Base-by-base conservation (phyloP, 1,284 basidiomycete species). In the Cryptococcus sp. region DNA sequence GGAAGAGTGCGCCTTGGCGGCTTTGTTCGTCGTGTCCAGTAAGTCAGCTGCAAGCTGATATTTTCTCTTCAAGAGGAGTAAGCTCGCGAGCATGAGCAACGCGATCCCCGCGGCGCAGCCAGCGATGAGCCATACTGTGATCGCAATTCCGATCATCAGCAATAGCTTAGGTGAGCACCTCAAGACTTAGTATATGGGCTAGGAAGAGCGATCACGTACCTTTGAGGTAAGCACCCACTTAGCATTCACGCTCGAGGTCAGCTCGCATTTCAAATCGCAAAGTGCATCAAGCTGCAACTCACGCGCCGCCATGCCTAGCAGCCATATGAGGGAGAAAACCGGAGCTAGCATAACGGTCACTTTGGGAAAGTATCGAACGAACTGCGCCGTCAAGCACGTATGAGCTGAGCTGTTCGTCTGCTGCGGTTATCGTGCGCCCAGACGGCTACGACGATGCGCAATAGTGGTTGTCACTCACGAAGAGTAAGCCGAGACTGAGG, bases 1-100 rank as follows among this genome's bases (percentile, higher is more conserved):
- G 10, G 59, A 61, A 50, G 47, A 54, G 42, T 61, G 59, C 10
- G 22, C 50, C 22, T 50, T 47, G 13, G 59, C 59, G 7, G 54
- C 59, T 16, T 48, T 50, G 23, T 61, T 61, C 4, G 55, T 54
- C 5, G 59, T 61, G 15, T 49, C 54, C 16, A 61, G 40, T 13
- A 61, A 27, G 19, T 54, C 54, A 22, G 50, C 23, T 1, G 59
- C 54, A 42, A 61, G 55, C 1, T 22, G 16, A 20, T 49, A 53
- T 39, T 48, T 25, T 11, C 42, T 19, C 23, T 41, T 60, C 38
- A 52, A 20, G 13, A 50, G 19, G 19, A 60, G 48, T 17, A 54
- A 23, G 22, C 48, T 38, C 10, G 52, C 23, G 15, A 55, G 5
- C 8, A 60, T 47, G 20, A 50, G 13, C 17, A 17, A 35, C 2